These are phyloP conservation scores for Coemansia biformis DNA, from an alignment of 192 early-diverging fungal species.

Conservation along the genomic window DNA sequence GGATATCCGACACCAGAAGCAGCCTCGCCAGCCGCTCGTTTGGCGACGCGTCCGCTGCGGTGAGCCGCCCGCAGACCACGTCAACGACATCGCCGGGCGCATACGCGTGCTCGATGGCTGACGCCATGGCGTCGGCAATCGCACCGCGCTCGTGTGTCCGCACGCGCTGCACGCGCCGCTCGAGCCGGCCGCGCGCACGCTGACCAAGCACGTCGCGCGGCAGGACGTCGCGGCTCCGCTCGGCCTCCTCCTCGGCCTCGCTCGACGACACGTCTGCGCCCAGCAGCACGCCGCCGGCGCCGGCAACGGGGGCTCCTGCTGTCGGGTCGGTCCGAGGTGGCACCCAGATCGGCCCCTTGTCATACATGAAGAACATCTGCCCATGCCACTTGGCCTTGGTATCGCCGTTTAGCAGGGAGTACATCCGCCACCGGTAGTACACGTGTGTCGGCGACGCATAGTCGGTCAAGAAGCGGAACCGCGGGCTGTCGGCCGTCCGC, in stretches of 20 bases:
- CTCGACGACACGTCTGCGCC: slow-evolving; percentile 23
- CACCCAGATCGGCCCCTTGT: slow-evolving; percentile 74
- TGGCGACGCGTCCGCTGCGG: slow-evolving; percentile 54
- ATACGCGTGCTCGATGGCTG: slow-evolving; percentile 77
- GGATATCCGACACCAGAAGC: slow-evolving; percentile 82
- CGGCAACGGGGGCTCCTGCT: too few species aligned
- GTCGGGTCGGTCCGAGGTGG: slow-evolving; percentile 65
- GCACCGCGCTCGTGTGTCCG: slow-evolving; percentile 27
- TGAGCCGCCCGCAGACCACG: slow-evolving; percentile 57
- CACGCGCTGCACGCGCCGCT: slow-evolving; percentile 22
- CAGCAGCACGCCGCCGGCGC: too few species aligned
- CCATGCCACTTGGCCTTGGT: slow-evolving; percentile 63
- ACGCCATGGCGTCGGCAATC: slow-evolving; percentile 77
- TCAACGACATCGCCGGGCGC: slow-evolving; percentile 74
- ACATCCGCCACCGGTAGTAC: slow-evolving; percentile 92
- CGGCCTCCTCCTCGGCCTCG: slow-evolving; percentile 38
- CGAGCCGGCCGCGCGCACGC: slow-evolving; percentile 22
- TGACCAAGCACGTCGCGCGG: slow-evolving; percentile 16
- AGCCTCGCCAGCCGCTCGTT: slow-evolving; percentile 65
- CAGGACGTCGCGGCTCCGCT: slow-evolving; percentile 3
- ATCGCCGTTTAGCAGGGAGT: slow-evolving; percentile 83
- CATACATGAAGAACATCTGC: slow-evolving; percentile 83
- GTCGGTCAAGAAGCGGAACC: slow-evolving; percentile 70
- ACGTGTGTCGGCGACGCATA: slow-evolving; percentile 69
- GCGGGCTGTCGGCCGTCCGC: slow-evolving; percentile 57